Evolutionary conservation across 2,329 filamentous ascomycete species (phyloP), one percentile per base, ranked within the genome.

Genomic region (Cladosporium halotolerans): DNA sequence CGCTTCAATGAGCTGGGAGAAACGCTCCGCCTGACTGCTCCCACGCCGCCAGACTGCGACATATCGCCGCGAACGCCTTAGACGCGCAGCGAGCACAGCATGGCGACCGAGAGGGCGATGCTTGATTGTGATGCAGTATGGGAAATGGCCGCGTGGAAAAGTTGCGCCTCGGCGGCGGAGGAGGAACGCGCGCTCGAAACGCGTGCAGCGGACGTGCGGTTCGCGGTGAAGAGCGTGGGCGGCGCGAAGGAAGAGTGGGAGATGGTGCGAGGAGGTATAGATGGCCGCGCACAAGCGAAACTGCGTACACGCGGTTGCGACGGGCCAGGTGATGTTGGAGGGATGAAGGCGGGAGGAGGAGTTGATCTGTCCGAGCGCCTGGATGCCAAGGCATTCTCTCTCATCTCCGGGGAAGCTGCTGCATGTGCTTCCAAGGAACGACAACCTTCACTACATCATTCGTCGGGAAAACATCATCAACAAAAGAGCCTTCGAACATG

Each of bases 1-100:
- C 63, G 61, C 63, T 66, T 66, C 51, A 66, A 56, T 41, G 62
- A 61, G 61, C 56, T 52, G 41, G 62, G 59, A 39, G 62, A 64
- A 18, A 56, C 42, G 54, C 50, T 56, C 48, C 54, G 51, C 49
- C 55, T 46, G 41, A 57, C 49, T 47, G 54, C 57, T 45, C 57
- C 58, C 39, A 60, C 53, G 56, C 59, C 60, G 52, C 58, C 58
- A 42, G 56, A 54, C 55, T 66, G 63, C 62, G 63, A 65, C 63
- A 66, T 66, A 43, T 34, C 54, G 63, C 56, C 63, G 63, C 63
- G 42, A 44, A 33, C 51, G 33, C 51, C 44, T 44, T 53, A 53
- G n/a, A 32, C 39, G 18, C 39, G 48, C 40, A 40, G 44, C 13
- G 40, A 51, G 40, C 48, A 43, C 48, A 51, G 48, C 48, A 51